These are phyloP conservation scores for Jacaranda copaia DNA, from an alignment of 257 asterid species.

Conservation along the genomic window DNA sequence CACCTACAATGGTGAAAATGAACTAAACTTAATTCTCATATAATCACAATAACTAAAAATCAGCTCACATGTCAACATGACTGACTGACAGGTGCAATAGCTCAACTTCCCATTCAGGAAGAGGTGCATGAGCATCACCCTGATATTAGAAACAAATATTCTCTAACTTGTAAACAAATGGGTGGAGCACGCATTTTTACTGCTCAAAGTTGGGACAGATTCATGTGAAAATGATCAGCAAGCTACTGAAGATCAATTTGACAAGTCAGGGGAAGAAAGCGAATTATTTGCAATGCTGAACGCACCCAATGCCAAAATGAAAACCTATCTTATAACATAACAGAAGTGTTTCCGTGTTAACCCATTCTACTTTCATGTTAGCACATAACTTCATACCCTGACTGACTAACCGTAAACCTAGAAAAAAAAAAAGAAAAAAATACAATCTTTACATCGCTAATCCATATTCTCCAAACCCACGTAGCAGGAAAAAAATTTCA, in stretches of 20 bases:
- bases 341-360: background rate
- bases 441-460: background rate
- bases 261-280: background rate
- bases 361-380: background rate
- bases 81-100: background rate
- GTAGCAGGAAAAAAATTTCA: background rate
- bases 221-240: no score
- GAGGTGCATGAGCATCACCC: background rate
- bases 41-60: background rate
- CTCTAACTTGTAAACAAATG: background rate
- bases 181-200: background rate
- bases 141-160: background rate
- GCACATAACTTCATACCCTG: background rate
- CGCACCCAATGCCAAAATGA: background rate
- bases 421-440: background rate
- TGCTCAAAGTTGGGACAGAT: background rate
- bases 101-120: background rate
- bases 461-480: slow-evolving; percentile 11
- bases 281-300: background rate
- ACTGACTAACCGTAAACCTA: background rate
- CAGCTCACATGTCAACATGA: background rate
- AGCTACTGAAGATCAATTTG: no score
- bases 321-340: background rate
- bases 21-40: slow-evolving; percentile 11
- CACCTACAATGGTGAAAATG: slow-evolving; percentile 57